These are phyloP conservation scores for Verticillium dahliae DNA, from an alignment of 2,329 filamentous ascomycete species.

Conservation along the genomic window DNA sequence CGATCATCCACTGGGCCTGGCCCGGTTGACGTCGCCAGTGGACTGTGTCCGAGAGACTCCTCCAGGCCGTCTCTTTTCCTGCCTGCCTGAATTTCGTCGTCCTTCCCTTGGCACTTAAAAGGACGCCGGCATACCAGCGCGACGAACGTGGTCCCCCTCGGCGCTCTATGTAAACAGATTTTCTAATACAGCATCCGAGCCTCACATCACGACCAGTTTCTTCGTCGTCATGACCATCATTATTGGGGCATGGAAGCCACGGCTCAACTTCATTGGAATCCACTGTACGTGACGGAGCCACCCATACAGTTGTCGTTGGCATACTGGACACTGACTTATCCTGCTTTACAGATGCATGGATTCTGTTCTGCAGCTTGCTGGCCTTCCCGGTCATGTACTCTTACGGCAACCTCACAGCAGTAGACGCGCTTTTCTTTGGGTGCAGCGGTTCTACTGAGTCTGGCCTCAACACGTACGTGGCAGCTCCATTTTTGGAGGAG, in stretches of 20 bases:
- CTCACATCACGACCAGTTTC: background rate
- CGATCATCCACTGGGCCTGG: no score
- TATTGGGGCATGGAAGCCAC: background rate
- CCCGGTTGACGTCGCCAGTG: no score
- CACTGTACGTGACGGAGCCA: background rate
- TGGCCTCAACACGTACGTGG: conserved; percentile 38
- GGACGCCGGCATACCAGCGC: no score
- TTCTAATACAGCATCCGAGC: background rate
- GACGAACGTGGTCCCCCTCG: no score
- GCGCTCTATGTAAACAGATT: no score
- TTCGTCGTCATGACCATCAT: background rate
- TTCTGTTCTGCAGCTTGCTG: background rate
- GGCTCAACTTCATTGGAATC: background rate
- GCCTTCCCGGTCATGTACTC: background rate
- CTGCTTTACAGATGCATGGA: background rate
- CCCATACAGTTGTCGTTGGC: background rate
- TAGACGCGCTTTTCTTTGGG: conserved; percentile 45
- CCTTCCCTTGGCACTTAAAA: no score
- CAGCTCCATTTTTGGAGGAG: background rate
- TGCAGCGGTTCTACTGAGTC: conserved; percentile 42
- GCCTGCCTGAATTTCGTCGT: no score
- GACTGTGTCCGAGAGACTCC: no score
- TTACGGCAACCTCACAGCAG: conserved; percentile 28
- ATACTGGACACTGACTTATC: background rate
- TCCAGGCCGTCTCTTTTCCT: no score